Evolutionary conservation across 192 early-diverging fungal genomes (phyloP).

Genomic region (Umbelopsis sp.): DNA sequence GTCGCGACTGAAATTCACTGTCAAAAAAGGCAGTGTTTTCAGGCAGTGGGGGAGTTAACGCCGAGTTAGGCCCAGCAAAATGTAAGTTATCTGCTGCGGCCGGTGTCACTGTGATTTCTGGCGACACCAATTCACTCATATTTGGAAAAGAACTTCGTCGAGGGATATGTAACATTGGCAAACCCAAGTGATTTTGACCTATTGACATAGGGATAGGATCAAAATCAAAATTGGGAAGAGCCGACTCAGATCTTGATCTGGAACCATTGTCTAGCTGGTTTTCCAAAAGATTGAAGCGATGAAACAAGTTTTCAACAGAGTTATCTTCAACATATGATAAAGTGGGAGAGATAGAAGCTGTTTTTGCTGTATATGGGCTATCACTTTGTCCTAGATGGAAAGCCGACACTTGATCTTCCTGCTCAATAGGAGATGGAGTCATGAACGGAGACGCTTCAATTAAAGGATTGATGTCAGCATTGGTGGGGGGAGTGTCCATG

Average conservation of each 20-base stretch:
- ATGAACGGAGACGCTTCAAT: conserved; percentile 18
- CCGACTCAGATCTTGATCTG: neutral
- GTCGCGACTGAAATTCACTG: too few relatives aligned
- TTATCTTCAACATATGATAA: conserved; percentile 1
- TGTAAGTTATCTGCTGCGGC: neutral
- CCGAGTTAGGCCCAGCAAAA: neutral
- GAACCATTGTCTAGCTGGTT: neutral
- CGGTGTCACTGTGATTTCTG: neutral
- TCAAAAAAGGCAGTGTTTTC: neutral
- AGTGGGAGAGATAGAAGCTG: conserved; percentile 6
- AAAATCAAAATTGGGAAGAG: conserved; percentile 14
- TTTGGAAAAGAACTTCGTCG: conserved; percentile 6
- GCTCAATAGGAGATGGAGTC: conserved; percentile 5
- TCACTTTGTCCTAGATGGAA: neutral
- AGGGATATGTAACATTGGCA: conserved; percentile 2
- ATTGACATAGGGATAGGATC: conserved; percentile 1
- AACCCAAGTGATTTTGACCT: neutral
- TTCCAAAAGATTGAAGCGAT: conserved; percentile 15
- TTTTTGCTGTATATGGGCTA: conserved; percentile 2
- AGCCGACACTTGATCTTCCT: neutral
- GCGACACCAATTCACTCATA: neutral
- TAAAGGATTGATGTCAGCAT: conserved; percentile 3
- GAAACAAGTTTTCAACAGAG: neutral
- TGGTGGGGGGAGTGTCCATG: conserved; percentile 14
- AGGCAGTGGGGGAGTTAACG: neutral